Conservation (phyloP, 163 green algal genomes). For the Prototheca cutis region DNA sequence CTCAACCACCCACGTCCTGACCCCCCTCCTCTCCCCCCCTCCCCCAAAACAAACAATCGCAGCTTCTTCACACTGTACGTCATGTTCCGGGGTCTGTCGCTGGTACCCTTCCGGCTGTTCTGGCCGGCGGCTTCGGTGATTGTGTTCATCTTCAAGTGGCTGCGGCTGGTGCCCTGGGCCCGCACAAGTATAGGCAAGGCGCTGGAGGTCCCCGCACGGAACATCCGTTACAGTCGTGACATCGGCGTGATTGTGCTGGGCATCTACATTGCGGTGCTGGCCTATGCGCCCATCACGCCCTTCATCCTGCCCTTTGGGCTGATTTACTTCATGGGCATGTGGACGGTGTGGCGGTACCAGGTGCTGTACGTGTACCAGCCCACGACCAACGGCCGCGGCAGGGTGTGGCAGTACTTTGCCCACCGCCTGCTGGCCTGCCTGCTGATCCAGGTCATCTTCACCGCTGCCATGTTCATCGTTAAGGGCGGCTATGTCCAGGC, state of each 20-base stretch:
- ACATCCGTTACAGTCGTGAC: constrained; percentile 11
- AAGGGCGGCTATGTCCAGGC: constrained; percentile 27
- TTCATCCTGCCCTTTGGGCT: constrained; percentile 12
- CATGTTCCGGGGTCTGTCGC: constrained; percentile 3
- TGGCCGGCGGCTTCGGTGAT: constrained; percentile 21
- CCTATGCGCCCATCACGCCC: constrained; percentile 12
- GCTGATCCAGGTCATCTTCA: constrained; percentile 11
- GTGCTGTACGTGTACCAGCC: constrained; percentile 13
- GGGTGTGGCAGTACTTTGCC: constrained; percentile 24
- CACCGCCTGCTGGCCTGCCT: constrained; percentile 17
- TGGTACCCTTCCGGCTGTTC: constrained; percentile 22
- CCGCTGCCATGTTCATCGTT: constrained; percentile 4
- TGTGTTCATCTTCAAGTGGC: constrained; percentile 6
- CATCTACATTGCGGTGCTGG: constrained; percentile 5
- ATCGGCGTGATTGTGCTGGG: constrained; percentile 6
- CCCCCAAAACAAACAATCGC: background rate
- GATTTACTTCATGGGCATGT: constrained; percentile 9
- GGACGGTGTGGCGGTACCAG: constrained; percentile 13
- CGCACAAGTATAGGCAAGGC: background rate
- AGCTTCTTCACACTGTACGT: constrained; percentile 65
- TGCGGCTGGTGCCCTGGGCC: background rate
- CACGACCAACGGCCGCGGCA: background rate
- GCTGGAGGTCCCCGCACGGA: constrained; percentile 7
- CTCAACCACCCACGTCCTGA: no score
- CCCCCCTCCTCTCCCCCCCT: no score